Conservation (phyloP, 495 filamentous ascomycete species). For the Annulohypoxylon nitens region DNA sequence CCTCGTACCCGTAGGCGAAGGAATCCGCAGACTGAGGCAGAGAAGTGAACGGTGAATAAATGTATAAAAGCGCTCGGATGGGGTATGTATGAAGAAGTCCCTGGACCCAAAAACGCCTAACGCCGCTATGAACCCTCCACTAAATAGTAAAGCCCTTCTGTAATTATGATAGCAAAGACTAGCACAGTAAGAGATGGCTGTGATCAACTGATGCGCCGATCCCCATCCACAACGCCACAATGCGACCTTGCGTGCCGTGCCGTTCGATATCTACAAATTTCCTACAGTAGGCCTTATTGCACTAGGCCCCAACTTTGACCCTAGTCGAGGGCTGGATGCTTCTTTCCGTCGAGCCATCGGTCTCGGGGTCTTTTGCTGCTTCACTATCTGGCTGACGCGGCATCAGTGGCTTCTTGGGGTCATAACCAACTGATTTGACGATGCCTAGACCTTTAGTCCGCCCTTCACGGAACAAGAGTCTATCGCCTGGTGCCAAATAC, state of each 20-base stretch:
- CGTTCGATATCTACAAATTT: background rate
- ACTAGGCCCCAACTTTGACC: slow-evolving; percentile 25
- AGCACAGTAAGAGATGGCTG: background rate
- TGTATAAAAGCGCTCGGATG: background rate
- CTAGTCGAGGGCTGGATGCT: slow-evolving; percentile 28
- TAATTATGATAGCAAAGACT: background rate
- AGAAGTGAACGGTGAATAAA: background rate
- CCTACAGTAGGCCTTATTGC: background rate
- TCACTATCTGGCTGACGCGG: slow-evolving; percentile 45
- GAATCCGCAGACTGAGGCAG: background rate
- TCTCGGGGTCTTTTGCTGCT: slow-evolving; percentile 28
- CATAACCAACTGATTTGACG: slow-evolving; percentile 92
- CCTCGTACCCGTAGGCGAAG: background rate
- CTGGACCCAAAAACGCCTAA: slow-evolving; percentile 8
- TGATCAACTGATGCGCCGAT: background rate
- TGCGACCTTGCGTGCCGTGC: background rate
- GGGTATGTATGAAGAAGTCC: slow-evolving; percentile 3
- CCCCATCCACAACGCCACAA: background rate
- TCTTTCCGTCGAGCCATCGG: slow-evolving; percentile 30
- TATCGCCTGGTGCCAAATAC: slow-evolving; percentile 88
- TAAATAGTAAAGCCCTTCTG: background rate
- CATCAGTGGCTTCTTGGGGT: slow-evolving; percentile 64
- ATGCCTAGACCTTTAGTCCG: slow-evolving; percentile 96
- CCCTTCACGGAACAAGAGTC: slow-evolving; percentile 93
- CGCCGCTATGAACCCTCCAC: slow-evolving; percentile 6